Evolutionary conservation across 2,329 filamentous ascomycete genomes (phyloP), one percentile per base, ranked within the genome.

Genomic region (Aspergillus spinulosporus): DNA sequence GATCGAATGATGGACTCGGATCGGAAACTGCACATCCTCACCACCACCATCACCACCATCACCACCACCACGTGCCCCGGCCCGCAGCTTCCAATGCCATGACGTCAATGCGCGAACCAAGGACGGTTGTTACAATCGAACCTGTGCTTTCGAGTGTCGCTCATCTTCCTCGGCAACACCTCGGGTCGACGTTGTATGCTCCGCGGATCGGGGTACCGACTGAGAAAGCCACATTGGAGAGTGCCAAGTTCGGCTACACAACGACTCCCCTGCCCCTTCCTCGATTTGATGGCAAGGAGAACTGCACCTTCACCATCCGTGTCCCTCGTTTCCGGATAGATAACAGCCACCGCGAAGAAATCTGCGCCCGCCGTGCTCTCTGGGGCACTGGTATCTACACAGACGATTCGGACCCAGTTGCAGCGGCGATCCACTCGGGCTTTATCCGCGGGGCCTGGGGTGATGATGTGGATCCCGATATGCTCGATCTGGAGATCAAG

Each of bases 381-480:
- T 99, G 93, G 92, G 94, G 94, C 1, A 94, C 91, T 0, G 92
- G 95, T 37, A 83, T 99, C 5, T 97, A 97, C 70, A 96, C 92
- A 0, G 94, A 99, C 65, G 94, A 99, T 73, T 96, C 92, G 0
- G 94, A 99, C 68, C 86, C 94, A 0, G 83, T 99, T 26, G 93
- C 92, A 0, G 92, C 93, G 2, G 93, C 92, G 58, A 93, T 99
- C 45, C 94, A 99, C 71, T 87, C 87, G 1, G 94, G 94, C 3
- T 97, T 92, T 86, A 88, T 99, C 63, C 86, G 88, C 42, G 93
- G 93, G 34, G 90, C 92, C 65, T 96, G 92, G 88, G 80, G 85
- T 3, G 86, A 92, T 4, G 88, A 90, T 36, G 83, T 94, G 1
- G 89, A 94, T 64, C 79, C 84, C 1, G 78, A 80, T 9, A 78